Evolutionary conservation across 2,329 filamentous ascomycete genomes (phyloP).

Genomic region (Calonectria ilicicola): DNA sequence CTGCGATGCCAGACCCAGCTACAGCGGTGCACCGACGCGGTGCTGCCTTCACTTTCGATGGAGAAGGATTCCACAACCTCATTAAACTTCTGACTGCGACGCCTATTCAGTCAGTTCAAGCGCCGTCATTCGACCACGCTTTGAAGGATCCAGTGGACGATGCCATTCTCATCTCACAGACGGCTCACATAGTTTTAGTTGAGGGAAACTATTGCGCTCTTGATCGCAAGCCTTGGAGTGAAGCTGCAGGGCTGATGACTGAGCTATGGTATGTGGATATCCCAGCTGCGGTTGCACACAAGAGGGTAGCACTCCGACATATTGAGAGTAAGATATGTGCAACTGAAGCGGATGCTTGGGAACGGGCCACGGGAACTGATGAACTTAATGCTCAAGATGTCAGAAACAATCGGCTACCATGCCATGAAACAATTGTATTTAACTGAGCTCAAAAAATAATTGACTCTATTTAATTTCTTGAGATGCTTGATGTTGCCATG

Average conservation of each 20-base stretch:
- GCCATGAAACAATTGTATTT: too few species aligned
- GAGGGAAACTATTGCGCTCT: slow-evolving; percentile 1
- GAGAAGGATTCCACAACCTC: background rate
- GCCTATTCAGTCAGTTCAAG: background rate
- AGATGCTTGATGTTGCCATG: too few species aligned
- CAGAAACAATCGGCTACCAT: background rate
- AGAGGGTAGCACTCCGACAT: background rate
- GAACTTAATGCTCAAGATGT: slow-evolving; percentile 14
- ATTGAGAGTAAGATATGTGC: background rate
- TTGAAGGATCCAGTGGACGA: background rate
- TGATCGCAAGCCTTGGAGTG: background rate
- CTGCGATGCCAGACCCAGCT: background rate
- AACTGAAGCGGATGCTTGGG: background rate
- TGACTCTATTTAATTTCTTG: too few species aligned
- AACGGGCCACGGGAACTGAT: slow-evolving; percentile 13
- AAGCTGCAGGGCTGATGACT: background rate
- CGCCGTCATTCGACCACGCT: background rate
- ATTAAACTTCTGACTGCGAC: background rate
- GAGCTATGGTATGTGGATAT: slow-evolving; percentile 9
- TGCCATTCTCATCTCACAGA: background rate
- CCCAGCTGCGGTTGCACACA: background rate
- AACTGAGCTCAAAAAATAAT: too few species aligned
- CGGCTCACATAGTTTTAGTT: background rate
- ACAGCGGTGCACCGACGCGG: background rate
- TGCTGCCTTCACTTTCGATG: slow-evolving; percentile 7